Evolutionary conservation across 1,284 basidiomycete species (phyloP), one percentile per base, ranked within the genome.

Genomic region (Clitocybe nebularis): DNA sequence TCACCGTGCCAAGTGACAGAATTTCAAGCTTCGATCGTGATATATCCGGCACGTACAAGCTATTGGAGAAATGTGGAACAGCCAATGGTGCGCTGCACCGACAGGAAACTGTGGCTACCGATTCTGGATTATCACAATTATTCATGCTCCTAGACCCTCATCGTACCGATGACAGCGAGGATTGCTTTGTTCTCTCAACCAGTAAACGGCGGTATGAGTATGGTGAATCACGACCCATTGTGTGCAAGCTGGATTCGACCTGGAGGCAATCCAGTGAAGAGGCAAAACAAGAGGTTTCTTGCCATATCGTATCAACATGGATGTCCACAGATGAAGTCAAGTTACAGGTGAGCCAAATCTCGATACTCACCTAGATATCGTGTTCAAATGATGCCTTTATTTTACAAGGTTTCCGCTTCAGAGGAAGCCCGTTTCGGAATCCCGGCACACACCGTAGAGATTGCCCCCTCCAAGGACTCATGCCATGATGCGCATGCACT

Each of bases 121-220:
- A 82, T 14, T 53, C 43, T 0, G 57, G 61, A 3, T 63, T 81
- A 17, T 79, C 87, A 0, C 75, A 81, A 0, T 56, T 95, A 6
- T 95, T 84, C 69, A 71, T 96, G 67, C 77, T 94, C 58, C 71
- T 93, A 32, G 90, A 95, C 57, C 89, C 93, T 5, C 81, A 85
- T 29, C 77, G 91, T 0, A 89, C 82, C 28, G 86, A 87, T 8
- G 81, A 85, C 41, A 67, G 80, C 0, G 69, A 75, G 13, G 93
- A 96, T 53, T 71, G 72, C 3, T 94, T 91, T 55, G 85, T 91
- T 11, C 91, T 96, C 58, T 85, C 91, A 0, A 85, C 77, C 32
- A 84, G 77, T 51, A 89, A 74, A 36, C 73, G 85, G 30, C 74
- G 91, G 39, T 78, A 86, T 39, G 89, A 93, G 54, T 93, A 81